Base-by-base conservation (phyloP, 192 early-diverging fungal species). In the Gigaspora rosea region DNA sequence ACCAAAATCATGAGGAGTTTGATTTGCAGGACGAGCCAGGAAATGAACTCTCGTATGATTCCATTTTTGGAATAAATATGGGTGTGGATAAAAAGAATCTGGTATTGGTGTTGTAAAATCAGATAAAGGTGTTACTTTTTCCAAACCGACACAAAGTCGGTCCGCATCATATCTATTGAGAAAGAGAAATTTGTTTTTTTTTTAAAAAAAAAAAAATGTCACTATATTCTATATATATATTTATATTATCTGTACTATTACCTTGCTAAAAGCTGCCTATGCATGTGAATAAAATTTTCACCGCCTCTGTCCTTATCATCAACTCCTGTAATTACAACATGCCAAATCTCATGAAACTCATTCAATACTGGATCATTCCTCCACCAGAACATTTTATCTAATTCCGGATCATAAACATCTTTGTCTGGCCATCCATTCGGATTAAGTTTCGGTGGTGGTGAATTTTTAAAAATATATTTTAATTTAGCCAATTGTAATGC, bases 281-380 rank as follows among this genome's bases (percentile, higher is more conserved):
- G 67, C 48, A 32, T 69, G 15, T 69, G 49, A 50, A 69, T 69
- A 27, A 69, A 69, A 69, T 32, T 69, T 32, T 69, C 67, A 12
- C 67, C 67, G 32, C 51, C 67, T 32, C 67, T 49, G 49, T 69
- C 22, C 22, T 50, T 69, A 22, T 69, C 47, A 4, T 1, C 2
- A 41, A 2, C 12, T 4, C 10, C 16, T 3, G 22, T 3, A 16
- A 69, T 50, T 41, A 51, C 48, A 0, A 69, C 13, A 48, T 69
- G 67, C 67, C 67, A 69, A 32, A 32, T 48, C 27, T 69, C 67
- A 50, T 69, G 67, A 69, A 49, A 47, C n/a, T 50, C 16, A 69
- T 50, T 69, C 16, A 69, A n/a, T 27, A 69, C 47, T 4, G 48
- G 67, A 51, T 69, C 67, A 50, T 69, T 69, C 9, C 67, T 18